Evolutionary conservation across 495 filamentous ascomycete species (phyloP).

Genomic region (Margaritispora aquatica): DNA sequence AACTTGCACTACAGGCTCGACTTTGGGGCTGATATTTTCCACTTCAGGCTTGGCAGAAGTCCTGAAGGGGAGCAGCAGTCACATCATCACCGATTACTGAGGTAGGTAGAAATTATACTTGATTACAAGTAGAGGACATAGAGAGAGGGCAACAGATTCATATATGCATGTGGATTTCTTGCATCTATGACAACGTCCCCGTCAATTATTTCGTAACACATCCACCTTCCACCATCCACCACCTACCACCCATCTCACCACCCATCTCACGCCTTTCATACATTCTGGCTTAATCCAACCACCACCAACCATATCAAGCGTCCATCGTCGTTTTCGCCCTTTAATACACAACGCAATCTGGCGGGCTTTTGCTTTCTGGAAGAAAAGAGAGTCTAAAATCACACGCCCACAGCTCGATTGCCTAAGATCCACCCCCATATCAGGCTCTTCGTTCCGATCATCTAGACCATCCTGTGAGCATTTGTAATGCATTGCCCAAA

Average conservation of each 20-base stretch:
- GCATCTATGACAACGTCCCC: slow-evolving; percentile 5
- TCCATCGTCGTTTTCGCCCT: neutral
- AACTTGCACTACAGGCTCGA: too few species aligned
- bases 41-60: too few species aligned
- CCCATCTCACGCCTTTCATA: too few species aligned
- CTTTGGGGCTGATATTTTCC: too few species aligned
- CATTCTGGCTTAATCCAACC: neutral
- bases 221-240: neutral
- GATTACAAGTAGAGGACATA: too few species aligned
- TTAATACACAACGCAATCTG: slow-evolving; percentile 10
- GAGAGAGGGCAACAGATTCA: neutral
- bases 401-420: neutral
- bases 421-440: neutral
- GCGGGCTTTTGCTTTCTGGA: neutral
- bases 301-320: neutral
- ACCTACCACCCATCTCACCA: too few species aligned
- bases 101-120: too few species aligned
- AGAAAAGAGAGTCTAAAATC: slow-evolving; percentile 4
- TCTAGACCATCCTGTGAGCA: neutral
- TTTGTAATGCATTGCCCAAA: slow-evolving; percentile 1
- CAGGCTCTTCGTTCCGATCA: neutral
- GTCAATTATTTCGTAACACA: slow-evolving; percentile 7
- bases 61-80: too few species aligned
- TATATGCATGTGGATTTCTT: slow-evolving; percentile 7
- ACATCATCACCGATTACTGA: too few species aligned